These are phyloP conservation scores for Hyparrhenia diplandra DNA, from an alignment of 176 grass and related monocot genomes.

Conservation along the genomic window DNA sequence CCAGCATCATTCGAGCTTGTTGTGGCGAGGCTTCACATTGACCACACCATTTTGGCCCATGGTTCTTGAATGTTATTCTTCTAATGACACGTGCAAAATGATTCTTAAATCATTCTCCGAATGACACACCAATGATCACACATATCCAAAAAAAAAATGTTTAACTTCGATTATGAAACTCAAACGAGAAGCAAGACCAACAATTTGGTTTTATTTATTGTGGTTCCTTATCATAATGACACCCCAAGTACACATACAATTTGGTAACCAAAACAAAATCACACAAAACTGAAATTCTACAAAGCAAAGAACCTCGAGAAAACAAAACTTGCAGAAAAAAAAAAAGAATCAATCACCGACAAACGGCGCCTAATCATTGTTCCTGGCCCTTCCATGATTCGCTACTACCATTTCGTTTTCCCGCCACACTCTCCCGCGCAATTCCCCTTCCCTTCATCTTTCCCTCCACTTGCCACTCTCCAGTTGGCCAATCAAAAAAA, in stretches of 20 bases:
- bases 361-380: not conserved
- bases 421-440: conserved; percentile 17
- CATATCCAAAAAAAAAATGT: too few relatives aligned
- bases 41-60: too few relatives aligned
- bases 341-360: not conserved
- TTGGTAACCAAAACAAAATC: too few relatives aligned
- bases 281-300: not conserved
- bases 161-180: too few relatives aligned
- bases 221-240: not conserved
- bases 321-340: not conserved
- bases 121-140: too few relatives aligned
- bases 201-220: not conserved
- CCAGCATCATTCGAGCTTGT: too few relatives aligned
- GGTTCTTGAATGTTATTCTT: too few relatives aligned
- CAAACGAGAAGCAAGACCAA: not conserved
- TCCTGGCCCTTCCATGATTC: not conserved
- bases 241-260: not conserved
- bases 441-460: not conserved
- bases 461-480: not conserved
- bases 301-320: not conserved
- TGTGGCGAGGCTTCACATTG: too few relatives aligned
- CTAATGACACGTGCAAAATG: too few relatives aligned
- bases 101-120: too few relatives aligned
- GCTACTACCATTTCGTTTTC: not conserved
- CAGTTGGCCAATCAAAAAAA: not conserved